Evolutionary conservation across 306 rosid species (phyloP).

Genomic region (Quillaja saponaria): DNA sequence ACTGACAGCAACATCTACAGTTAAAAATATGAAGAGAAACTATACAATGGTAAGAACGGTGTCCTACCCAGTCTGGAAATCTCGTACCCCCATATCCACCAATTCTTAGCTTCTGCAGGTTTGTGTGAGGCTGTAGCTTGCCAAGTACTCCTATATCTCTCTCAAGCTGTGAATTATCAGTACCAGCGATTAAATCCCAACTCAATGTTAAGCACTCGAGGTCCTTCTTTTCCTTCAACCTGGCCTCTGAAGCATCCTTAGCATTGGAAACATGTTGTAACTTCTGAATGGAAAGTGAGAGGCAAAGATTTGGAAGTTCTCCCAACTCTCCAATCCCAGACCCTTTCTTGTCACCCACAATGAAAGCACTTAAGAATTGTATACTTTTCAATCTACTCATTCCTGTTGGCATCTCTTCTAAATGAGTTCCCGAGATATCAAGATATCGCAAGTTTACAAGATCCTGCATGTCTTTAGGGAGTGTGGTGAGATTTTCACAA

Average conservation of each 20-base stretch:
- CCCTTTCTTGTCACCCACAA: constrained; percentile 23
- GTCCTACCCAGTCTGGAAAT: constrained; percentile 45
- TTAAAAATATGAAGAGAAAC: constrained; percentile 25
- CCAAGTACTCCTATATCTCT: constrained; percentile 18
- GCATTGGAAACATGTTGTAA: constrained; percentile 7
- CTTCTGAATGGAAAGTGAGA: constrained; percentile 34
- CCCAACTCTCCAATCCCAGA: constrained; percentile 37
- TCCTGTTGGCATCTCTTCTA: constrained; percentile 36
- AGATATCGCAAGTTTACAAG: constrained; percentile 44
- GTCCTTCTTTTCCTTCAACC: constrained; percentile 36
- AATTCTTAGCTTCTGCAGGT: constrained; percentile 37
- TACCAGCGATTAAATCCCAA: constrained; percentile 32
- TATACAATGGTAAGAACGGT: constrained; percentile 28
- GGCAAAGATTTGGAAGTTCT: constrained; percentile 27
- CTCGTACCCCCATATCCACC: constrained; percentile 37
- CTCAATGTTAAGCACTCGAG: constrained; percentile 32
- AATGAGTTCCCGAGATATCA: constrained; percentile 25
- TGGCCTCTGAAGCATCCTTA: constrained; percentile 29
- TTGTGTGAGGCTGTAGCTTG: constrained; percentile 31
- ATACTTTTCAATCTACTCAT: constrained; percentile 34
- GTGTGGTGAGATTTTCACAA: constrained; percentile 22
- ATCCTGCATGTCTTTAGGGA: constrained; percentile 29
- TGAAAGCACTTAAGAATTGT: constrained; percentile 35
- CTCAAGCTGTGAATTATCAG: constrained; percentile 28
- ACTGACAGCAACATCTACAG: constrained; percentile 34